Conservation (phyloP, 352 stramenopile genomes). For the Globisporangium megalacanthum region DNA sequence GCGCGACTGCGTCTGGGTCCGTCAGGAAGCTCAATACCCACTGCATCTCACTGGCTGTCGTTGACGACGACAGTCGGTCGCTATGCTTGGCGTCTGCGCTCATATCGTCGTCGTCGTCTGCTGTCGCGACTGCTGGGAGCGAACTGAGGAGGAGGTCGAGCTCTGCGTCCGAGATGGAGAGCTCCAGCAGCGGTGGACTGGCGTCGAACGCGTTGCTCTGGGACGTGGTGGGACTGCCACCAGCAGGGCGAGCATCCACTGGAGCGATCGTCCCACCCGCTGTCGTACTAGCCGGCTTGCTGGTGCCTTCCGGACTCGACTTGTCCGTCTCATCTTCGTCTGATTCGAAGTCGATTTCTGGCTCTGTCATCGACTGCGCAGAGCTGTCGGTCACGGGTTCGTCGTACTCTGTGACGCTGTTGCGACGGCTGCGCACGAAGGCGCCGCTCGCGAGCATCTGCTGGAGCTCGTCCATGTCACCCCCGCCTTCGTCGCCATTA, state of each 20-base stretch:
- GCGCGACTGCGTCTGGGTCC: conserved; percentile 37
- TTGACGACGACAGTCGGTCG: background rate
- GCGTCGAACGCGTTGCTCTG: conserved; percentile 7
- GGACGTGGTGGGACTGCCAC: background rate
- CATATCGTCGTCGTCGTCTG: background rate
- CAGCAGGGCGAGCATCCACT: background rate
- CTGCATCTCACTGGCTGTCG: conserved; percentile 49
- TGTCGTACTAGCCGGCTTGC: background rate
- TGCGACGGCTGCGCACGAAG: background rate
- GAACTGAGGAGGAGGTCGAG: conserved; percentile 49
- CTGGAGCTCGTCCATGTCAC: background rate
- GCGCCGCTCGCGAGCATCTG: conserved; percentile 9
- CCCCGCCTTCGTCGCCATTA: background rate
- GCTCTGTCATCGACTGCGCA: background rate
- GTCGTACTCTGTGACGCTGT: background rate
- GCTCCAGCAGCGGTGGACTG: conserved; percentile 33
- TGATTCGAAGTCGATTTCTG: background rate
- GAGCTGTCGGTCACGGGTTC: conserved; percentile 3
- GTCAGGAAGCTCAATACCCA: conserved; percentile 66
- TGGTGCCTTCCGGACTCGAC: background rate
- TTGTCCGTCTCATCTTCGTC: background rate
- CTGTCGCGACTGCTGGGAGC: conserved; percentile 11
- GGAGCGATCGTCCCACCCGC: background rate
- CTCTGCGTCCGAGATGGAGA: conserved; percentile 51
- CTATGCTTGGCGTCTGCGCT: conserved; percentile 12